A percentile compares a stretch with the other conserved stretches of the same genome.
These are phyloP conservation scores for Schrenkiella parvula DNA, from an alignment of 345 rosid species.

Conservation along the genomic window DNA sequence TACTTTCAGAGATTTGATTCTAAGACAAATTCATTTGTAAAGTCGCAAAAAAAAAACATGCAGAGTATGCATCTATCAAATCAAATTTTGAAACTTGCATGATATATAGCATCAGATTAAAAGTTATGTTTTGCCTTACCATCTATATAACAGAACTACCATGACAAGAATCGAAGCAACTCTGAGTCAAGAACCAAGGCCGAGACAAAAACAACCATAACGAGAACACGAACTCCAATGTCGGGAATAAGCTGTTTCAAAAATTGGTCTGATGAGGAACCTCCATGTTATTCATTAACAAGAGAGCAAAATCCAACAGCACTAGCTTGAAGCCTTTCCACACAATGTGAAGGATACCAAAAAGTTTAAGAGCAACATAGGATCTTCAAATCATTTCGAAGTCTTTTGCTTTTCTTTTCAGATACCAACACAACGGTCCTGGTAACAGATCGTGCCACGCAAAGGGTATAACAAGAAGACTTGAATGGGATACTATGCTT, in stretches of 20 bases:
- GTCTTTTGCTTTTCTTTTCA: not conserved
- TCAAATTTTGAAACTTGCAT: not conserved
- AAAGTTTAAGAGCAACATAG: not conserved
- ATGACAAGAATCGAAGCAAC: not conserved
- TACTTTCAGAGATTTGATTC: too few species aligned
- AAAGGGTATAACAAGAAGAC: constrained; percentile 3
- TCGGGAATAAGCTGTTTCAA: not conserved
- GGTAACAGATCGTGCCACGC: not conserved
- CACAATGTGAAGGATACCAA: not conserved
- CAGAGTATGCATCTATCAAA: not conserved
- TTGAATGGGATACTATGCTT: not conserved
- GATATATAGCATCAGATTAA: not conserved
- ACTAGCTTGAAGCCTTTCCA: not conserved
- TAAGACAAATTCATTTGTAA: too few species aligned
- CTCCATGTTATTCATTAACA: not conserved
- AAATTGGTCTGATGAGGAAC: not conserved
- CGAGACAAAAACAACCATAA: not conserved
- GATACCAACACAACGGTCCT: not conserved
- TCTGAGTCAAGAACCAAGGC: not conserved
- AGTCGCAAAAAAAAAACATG: too few species aligned
- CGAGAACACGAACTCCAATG: not conserved
- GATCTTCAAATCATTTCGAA: not conserved
- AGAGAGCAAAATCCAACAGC: not conserved
- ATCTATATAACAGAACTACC: not conserved
- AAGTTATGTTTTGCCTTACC: not conserved